Evolutionary conservation across 2,329 filamentous ascomycete genomes (phyloP), one percentile per base, ranked within the genome.

Genomic region (Aureobasidium sp.): DNA sequence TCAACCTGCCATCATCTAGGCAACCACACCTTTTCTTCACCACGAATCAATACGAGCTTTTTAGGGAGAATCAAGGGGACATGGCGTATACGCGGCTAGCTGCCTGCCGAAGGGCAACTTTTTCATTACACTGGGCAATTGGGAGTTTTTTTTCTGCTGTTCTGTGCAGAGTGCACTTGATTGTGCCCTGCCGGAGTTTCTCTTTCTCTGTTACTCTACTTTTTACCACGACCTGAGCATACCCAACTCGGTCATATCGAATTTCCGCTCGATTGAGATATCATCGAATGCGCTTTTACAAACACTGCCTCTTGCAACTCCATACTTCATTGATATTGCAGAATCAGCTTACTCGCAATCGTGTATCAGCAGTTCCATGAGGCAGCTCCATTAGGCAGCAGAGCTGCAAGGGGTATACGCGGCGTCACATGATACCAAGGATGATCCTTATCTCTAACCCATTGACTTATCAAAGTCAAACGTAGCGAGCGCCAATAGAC

Each of bases 41-140:
- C 57, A 62, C 60, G 60, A 62, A 55, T 48, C 47, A 62, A 55
- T 36, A 62, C 29, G 60, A 62, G 60, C 60, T 62, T 62, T 62
- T 55, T 62, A 48, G 60, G 50, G 43, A 62, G 50, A 26, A 56
- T 62, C 43, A 62, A 62, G 59, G 59, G 39, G 17, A 37, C 41
- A 47, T 56, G 60, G 60, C 60, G 60, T 55, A 48, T 56, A 41
- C 57, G 46, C 44, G 57, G 46, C 57, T 60, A 60, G 57, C 39
- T 59, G 46, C 48, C 44, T 34, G 20, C 34, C n/a, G 4, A 29
- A 47, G 5, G 37, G 34, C 46, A 51, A 50, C 20, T 44, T 15
- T 37, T 52, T 48, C 26, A 50, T 61, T 34, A 37, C 44, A 36
- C 24, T 24, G 26, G 44, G 57, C 13, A 36, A 26, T 29, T 27